Conservation (phyloP, 768 basidiomycete species). For the Boletus vermiculosoides region DNA sequence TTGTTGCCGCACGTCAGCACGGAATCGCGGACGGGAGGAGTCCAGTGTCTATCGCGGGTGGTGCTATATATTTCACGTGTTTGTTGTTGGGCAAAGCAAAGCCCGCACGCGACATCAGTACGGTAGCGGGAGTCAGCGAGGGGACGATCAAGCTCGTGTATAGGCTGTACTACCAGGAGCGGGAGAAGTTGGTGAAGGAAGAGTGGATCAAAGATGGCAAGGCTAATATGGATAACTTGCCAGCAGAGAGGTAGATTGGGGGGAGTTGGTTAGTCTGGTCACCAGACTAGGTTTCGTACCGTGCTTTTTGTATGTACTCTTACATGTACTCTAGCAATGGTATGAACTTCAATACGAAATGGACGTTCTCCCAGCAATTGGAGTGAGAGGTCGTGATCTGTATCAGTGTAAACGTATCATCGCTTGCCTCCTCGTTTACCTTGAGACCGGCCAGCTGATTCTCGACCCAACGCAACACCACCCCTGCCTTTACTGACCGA, state of each 20-base stretch:
- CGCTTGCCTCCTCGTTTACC: constrained; percentile 27
- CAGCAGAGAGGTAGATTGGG: constrained; percentile 22
- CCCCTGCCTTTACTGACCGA: constrained; percentile 70
- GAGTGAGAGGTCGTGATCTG: not conserved
- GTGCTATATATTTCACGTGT: constrained; percentile 92
- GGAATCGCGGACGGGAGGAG: constrained; percentile 92
- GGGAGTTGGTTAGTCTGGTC: not conserved
- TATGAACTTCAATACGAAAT: constrained; percentile 8
- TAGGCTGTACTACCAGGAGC: constrained; percentile 69
- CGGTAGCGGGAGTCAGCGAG: constrained; percentile 92
- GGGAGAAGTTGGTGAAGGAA: constrained; percentile 77
- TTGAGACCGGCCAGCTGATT: constrained; percentile 29
- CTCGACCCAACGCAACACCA: constrained; percentile 53
- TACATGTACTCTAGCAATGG: constrained; percentile 16
- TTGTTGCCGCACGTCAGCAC: constrained; percentile 72
- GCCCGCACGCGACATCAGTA: constrained; percentile 80
- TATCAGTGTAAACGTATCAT: constrained; percentile 27
- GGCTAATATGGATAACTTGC: constrained; percentile 43
- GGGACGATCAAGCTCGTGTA: constrained; percentile 93
- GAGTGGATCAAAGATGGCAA: constrained; percentile 84
- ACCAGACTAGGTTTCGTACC: constrained; percentile 12
- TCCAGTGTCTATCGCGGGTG: constrained; percentile 98
- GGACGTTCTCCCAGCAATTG: not conserved
- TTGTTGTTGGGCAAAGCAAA: constrained; percentile 73
- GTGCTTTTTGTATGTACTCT: constrained; percentile 18